phyloP scores from a whole-genome alignment of 768 basidiomycete genomes.

The Mycena olivaceomarginata region DNA sequence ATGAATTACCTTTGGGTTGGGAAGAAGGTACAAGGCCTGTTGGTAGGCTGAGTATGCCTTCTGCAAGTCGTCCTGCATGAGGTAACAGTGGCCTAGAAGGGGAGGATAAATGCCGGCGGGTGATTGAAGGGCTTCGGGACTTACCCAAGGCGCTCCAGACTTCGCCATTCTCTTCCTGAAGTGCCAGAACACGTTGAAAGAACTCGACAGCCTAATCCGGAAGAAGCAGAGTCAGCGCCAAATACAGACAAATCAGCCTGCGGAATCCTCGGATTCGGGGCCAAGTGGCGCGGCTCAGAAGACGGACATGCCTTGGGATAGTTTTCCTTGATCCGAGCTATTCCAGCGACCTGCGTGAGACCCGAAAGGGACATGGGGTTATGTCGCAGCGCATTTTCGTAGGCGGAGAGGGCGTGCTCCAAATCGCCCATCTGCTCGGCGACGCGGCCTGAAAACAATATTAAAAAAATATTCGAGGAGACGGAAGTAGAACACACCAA shows the following conservation, averaged over 20 bases:
- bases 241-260: constrained; percentile 50
- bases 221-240: constrained; percentile 50
- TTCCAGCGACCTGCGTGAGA: constrained; percentile 95
- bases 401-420: constrained; percentile 94
- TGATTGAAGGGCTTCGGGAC: constrained; percentile 45
- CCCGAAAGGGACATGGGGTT: constrained; percentile 94
- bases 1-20: constrained; percentile 89
- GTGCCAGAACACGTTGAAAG: constrained; percentile 92
- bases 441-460: constrained; percentile 80
- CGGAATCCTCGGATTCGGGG: constrained; percentile 42
- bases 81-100: constrained; percentile 91
- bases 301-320: constrained; percentile 88
- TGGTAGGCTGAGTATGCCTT: constrained; percentile 99
- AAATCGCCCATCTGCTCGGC: constrained; percentile 97
- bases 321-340: constrained; percentile 98
- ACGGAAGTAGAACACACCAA: constrained; percentile 72
- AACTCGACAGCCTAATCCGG: constrained; percentile 91
- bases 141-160: constrained; percentile 97
- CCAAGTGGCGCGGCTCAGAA: constrained; percentile 46
- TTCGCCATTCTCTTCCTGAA: constrained; percentile 98
- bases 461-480: constrained; percentile 32
- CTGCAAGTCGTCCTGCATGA: constrained; percentile 99
- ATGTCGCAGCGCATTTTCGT: constrained; percentile 96
- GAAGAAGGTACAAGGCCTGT: constrained; percentile 96
- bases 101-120: constrained; percentile 13